Base-by-base conservation (phyloP, 179 eudicot species). In the Patellifolia procumbens region DNA sequence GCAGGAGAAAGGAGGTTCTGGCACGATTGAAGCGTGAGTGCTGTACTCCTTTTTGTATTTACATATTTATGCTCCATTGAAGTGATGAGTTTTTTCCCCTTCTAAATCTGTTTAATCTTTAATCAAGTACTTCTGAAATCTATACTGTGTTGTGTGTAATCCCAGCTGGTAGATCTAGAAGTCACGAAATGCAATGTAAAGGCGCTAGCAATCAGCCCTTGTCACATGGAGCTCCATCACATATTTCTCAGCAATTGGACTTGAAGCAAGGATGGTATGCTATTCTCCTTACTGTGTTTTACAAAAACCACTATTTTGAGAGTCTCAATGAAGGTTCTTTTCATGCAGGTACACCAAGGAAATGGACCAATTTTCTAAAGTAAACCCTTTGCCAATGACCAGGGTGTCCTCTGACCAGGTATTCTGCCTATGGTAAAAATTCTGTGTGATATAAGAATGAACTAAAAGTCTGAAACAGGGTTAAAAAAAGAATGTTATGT, bases 1-100 rank as follows among this genome's bases (percentile, higher is more conserved):
- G 87, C 58, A 86, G 93, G 83, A 84, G 89, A 81, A 92, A 84
- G 83, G 98, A 94, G 81, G 93, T 94, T 80, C 77, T 89, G n/a
- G 87, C 86, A 35, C 86, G 97, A 78, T 61, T 89, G 74, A 85
- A 87, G 55, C 77, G 93, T 93, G 82, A 84, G 89, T 77, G 3
- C 58, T 73, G 63, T 59, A 19, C 81, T 34, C 26, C 60, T 59
- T 48, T 35, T 20, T 4, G 45, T 16, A 66, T 5, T 46, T 11
- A n/a, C 0, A 32, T 31, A 24, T 45, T 76, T 46, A 26, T 77
- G 31, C 56, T 16, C 34, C 29, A 11, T 70, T n/a, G n/a, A n/a
- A n/a, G n/a, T n/a, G n/a, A n/a, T n/a, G n/a, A n/a, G n/a, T n/a
- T n/a, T 4, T 20, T 29, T 73, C 15, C 0, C 7, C 8, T 51